These are phyloP conservation scores for Rhizoctonia solani DNA, from an alignment of 1,284 basidiomycete genomes.

Conservation along the genomic window DNA sequence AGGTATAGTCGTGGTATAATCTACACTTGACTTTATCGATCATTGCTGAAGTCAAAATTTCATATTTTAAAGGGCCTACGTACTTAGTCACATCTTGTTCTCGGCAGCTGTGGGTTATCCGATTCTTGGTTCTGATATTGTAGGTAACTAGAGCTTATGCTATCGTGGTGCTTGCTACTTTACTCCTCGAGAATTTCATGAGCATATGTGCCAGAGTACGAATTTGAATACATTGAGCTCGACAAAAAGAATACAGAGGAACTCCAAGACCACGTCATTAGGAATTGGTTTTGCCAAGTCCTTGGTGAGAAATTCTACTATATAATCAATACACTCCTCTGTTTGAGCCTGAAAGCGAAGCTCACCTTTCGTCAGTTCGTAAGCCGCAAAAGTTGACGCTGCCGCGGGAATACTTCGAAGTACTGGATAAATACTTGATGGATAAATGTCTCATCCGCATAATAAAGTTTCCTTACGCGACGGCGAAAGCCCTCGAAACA, in stretches of 20 bases:
- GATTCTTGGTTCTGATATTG: too few species aligned
- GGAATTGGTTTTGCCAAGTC: not conserved
- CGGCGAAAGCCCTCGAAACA: slow-evolving; percentile 75
- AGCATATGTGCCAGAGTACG: too few species aligned
- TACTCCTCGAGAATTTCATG: too few species aligned
- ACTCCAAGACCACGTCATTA: too few species aligned
- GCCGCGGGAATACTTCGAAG: slow-evolving; percentile 85
- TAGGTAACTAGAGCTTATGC: too few species aligned
- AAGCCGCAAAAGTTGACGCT: slow-evolving; percentile 89
- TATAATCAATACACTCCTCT: not conserved
- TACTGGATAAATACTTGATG: slow-evolving; percentile 46
- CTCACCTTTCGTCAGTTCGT: slow-evolving; percentile 78
- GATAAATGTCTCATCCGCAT: not conserved
- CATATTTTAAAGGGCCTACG: not conserved
- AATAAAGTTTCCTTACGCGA: slow-evolving; percentile 55
- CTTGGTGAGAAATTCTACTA: slow-evolving; percentile 13
- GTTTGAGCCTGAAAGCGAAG: not conserved
- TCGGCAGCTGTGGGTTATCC: too few species aligned
- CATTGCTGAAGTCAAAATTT: too few species aligned
- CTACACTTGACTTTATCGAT: too few species aligned
- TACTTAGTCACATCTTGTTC: not conserved
- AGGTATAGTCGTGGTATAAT: too few species aligned
- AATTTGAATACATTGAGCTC: too few species aligned
- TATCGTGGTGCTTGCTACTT: too few species aligned
- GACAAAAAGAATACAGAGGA: too few species aligned